Conservation (phyloP, 495 filamentous ascomycete species). For the Penicillium coffeae region DNA sequence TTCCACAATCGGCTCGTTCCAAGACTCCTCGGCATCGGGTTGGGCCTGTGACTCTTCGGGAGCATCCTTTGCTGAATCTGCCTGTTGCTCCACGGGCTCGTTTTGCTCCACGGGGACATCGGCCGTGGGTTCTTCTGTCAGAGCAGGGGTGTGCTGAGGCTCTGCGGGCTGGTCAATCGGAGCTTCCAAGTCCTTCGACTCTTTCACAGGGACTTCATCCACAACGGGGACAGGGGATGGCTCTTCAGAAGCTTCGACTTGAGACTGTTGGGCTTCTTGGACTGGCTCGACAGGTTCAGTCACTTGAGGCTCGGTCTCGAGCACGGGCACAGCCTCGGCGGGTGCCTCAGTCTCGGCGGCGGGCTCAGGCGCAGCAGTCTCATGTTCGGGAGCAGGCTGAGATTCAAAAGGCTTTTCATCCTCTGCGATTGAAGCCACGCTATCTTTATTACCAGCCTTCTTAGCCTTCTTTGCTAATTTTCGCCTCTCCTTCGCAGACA, state of each 20-base stretch:
- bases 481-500: background rate
- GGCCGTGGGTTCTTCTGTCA: background rate
- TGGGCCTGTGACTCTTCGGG: background rate
- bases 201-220: background rate
- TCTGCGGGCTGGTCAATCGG: constrained; percentile 6
- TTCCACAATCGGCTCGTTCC: background rate
- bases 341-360: too few species aligned
- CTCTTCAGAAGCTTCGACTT: background rate
- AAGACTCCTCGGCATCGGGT: background rate
- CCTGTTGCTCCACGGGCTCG: background rate
- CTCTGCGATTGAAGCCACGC: constrained; percentile 12
- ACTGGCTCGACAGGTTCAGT: background rate
- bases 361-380: constrained; percentile 1
- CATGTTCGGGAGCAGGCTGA: background rate
- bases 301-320: background rate
- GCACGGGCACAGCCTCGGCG: constrained; percentile 4
- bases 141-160: background rate
- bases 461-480: constrained; percentile 29
- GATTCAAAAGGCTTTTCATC: constrained; percentile 13
- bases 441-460: constrained; percentile 35
- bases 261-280: background rate
- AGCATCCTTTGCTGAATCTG: constrained; percentile 5
- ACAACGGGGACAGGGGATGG: background rate
- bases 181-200: constrained; percentile 1
- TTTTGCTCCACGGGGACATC: background rate